Evolutionary conservation across 208 protist species (phyloP).

Genomic region (Trypanosoma avium): DNA sequence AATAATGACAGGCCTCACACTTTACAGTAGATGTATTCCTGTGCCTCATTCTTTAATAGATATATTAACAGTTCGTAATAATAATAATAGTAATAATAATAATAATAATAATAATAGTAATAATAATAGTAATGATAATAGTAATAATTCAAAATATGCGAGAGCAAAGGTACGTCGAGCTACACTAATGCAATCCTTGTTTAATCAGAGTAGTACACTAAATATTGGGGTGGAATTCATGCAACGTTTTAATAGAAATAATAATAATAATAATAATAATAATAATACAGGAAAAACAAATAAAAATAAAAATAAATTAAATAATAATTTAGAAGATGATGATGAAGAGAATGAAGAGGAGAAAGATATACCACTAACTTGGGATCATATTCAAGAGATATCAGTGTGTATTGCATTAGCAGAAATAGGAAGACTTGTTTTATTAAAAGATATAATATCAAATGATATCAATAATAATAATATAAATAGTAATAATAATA

Average conservation of each 20-base stretch:
- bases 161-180: neutral
- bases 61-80: neutral
- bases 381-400: constrained; percentile 16
- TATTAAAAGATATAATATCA: neutral
- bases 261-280: neutral
- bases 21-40: constrained; percentile 16
- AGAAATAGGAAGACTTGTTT: constrained; percentile 1
- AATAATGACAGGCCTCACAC: neutral
- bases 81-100: neutral
- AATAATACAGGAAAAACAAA: neutral
- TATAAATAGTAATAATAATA: neutral
- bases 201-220: constrained; percentile 3
- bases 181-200: neutral
- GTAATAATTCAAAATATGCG: neutral
- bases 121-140: neutral
- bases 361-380: neutral
- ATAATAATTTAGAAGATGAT: neutral
- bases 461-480: neutral
- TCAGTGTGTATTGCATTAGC: constrained; percentile 20
- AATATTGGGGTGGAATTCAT: neutral
- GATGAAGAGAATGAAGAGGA: neutral
- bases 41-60: neutral
- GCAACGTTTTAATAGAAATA: neutral
- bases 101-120: neutral
- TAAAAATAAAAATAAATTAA: neutral